phyloP scores from a whole-genome alignment of 2,329 filamentous ascomycete genomes.

The Aspergillus pseudoglaucus region DNA sequence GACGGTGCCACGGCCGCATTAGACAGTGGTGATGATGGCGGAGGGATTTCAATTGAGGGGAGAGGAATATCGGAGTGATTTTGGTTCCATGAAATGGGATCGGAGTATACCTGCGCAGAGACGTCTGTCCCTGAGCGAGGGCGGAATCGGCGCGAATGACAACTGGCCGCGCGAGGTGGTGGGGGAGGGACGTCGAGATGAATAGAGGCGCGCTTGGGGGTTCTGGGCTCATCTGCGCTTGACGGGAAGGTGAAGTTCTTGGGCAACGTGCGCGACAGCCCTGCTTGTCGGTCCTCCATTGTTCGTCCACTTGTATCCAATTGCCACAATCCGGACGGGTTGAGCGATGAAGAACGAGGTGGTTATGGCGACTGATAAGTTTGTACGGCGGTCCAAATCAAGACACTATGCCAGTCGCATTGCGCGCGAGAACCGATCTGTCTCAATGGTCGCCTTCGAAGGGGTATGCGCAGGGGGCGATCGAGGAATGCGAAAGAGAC shows the following conservation, averaged over 20 bases:
- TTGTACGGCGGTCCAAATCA: background rate
- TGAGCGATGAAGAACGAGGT: background rate
- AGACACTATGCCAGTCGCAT: background rate
- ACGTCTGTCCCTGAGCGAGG: constrained; percentile 34
- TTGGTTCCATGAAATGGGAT: constrained; percentile 25
- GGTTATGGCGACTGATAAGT: background rate
- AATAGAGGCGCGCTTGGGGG: constrained; percentile 35
- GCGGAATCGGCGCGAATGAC: constrained; percentile 34
- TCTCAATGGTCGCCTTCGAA: background rate
- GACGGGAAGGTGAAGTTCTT: constrained; percentile 42
- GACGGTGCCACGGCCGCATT: constrained; percentile 21
- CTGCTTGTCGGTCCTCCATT: constrained; percentile 34
- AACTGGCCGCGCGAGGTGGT: constrained; percentile 39
- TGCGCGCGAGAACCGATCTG: background rate
- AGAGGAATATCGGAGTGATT: constrained; percentile 33
- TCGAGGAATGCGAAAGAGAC: background rate
- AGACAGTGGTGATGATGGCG: constrained; percentile 8
- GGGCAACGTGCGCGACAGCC: constrained; percentile 40
- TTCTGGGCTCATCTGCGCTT: constrained; percentile 32
- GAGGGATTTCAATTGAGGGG: constrained; percentile 38
- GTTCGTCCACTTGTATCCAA: background rate
- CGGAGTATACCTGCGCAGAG: constrained; percentile 26
- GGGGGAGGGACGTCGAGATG: constrained; percentile 39
- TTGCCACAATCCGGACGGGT: background rate
- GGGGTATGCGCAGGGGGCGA: background rate